Base-by-base conservation (phyloP, 768 basidiomycete genomes). In the Leccinum ochraceum region DNA sequence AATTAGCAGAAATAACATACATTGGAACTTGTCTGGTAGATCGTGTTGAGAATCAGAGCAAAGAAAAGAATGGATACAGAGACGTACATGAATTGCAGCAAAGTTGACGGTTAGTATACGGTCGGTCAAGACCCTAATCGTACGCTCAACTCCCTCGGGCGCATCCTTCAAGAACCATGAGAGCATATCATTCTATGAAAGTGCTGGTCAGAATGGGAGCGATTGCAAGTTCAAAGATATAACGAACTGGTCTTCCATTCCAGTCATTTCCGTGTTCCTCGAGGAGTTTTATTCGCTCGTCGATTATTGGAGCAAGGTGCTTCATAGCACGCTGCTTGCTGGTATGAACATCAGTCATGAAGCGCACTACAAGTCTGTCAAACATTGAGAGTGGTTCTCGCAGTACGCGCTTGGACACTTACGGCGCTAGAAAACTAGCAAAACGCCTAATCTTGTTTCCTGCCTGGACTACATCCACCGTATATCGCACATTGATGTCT, bases 31-130 rank as follows among this genome's bases (percentile, higher is more conserved):
- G 52, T 36, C 52, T 53, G 32, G 30, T 13, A 3, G 0, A 24
- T 6, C 20, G 14, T 11, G 6, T 14, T 10, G 11, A 53, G 20
- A 2, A 14, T 8, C 10, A 36, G 11, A 17, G 26, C 2, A 9
- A 53, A 2, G 17, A 13, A 56, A 4, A 17, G 13, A 13, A 13
- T 6, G 8, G 2, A 30, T 3, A 13, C 6, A 8, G 10, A 39
- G 36, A 56, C 66, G 17, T 30, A 73, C 73, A 52, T 66, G 68
- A n/a, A 57, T 34, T 5, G 46, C 46, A 2, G 56, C 48, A 22
- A 57, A 57, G 10, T 57, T 57, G 20, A 50, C 16, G 9, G 9
- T n/a, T 6, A 57, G 10, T 3, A 57, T 16, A 36, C 56, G 54
- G 5, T 3, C 10, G 3, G 54, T 53, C 58, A 59, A 60, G 14